phyloP scores from a whole-genome alignment of 306 rosid species.

The Cucumis melo region DNA sequence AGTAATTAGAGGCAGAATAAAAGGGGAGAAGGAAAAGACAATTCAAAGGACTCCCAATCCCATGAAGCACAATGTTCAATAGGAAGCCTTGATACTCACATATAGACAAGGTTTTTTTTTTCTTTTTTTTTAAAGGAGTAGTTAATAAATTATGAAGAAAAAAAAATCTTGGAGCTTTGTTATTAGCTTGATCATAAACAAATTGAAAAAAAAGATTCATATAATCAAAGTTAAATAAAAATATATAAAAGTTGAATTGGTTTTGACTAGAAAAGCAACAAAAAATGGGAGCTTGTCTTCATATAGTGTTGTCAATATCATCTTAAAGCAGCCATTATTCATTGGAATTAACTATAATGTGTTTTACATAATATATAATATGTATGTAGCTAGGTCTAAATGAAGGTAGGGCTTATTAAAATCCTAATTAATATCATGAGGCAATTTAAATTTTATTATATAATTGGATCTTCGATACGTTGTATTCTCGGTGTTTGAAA shows the following conservation, averaged over 20 bases:
- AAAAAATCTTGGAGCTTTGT: background rate
- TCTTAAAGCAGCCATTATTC: background rate
- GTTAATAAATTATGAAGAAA: no score
- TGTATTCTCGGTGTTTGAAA: no score
- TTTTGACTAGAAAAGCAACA: background rate
- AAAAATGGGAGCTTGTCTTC: background rate
- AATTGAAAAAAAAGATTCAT: background rate
- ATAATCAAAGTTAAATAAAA: no score
- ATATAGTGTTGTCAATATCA: background rate
- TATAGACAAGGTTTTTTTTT: background rate
- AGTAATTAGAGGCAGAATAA: background rate
- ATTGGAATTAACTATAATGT: background rate
- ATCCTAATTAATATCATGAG: background rate
- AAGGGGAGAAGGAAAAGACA: background rate
- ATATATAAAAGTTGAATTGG: background rate
- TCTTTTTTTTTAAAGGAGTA: no score
- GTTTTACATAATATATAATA: background rate
- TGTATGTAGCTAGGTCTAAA: background rate
- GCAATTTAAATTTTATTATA: background rate
- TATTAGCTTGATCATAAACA: background rate
- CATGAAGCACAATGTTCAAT: background rate
- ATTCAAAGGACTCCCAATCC: background rate
- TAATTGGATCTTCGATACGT: no score
- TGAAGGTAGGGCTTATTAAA: background rate
- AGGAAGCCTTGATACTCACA: background rate